phyloP scores from a whole-genome alignment of 202 grass and related monocot genomes.

The Miscanthus sacchariflorus region DNA sequence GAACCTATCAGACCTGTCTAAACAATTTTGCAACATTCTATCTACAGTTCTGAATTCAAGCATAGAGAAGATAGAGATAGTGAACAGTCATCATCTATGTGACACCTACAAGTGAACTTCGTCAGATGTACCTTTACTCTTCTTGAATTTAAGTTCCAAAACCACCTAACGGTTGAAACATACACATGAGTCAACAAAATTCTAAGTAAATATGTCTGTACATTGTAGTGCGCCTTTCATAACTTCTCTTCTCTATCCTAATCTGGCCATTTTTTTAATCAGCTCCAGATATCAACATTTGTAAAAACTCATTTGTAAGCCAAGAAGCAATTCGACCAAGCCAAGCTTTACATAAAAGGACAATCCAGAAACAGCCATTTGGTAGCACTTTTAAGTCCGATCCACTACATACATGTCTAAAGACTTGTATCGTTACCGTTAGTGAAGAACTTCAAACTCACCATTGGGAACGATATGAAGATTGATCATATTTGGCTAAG shows the following conservation, averaged over 20 bases:
- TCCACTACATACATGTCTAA: too few relatives aligned
- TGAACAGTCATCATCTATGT: neutral
- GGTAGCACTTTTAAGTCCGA: too few relatives aligned
- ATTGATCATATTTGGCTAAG: neutral
- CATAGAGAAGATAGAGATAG: conserved; percentile 12
- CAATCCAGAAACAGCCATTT: too few relatives aligned
- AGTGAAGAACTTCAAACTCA: too few relatives aligned
- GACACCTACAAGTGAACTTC: conserved; percentile 3
- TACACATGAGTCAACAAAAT: neutral
- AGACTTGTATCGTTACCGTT: too few relatives aligned
- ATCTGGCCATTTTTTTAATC: conserved; percentile 18
- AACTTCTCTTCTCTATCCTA: conserved; percentile 1
- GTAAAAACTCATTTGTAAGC: conserved; percentile 34
- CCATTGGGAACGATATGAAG: neutral
- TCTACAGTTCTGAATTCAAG: neutral
- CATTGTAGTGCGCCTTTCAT: neutral
- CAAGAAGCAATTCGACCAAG: too few relatives aligned
- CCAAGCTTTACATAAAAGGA: too few relatives aligned
- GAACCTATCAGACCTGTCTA: conserved; percentile 9
- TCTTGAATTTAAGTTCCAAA: conserved; percentile 22
- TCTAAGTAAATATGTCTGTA: neutral
- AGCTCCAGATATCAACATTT: conserved; percentile 30
- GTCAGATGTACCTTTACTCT: neutral
- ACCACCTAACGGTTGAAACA: conserved; percentile 14
- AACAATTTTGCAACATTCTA: conserved; percentile 15